These are phyloP conservation scores for Catharanthus roseus DNA, from an alignment of 257 asterid genomes.

Conservation along the genomic window DNA sequence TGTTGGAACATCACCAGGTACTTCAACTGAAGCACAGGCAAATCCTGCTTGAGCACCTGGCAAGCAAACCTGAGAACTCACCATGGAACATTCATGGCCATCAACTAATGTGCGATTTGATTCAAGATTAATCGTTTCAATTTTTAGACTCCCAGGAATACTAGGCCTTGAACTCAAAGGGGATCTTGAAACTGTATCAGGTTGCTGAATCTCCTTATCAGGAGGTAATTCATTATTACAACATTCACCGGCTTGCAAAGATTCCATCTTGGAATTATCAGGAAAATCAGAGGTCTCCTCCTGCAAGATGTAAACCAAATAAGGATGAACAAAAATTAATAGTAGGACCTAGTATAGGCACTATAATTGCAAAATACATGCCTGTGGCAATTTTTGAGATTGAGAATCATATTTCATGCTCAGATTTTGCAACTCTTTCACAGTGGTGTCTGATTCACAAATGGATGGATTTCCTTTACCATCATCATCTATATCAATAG, in stretches of 20 bases:
- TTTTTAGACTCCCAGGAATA: neutral
- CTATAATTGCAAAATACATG: conserved; percentile 14
- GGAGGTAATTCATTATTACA: neutral
- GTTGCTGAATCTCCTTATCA: conserved; percentile 3
- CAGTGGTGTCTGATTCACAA: neutral
- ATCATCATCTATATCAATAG: neutral
- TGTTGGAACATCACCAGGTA: neutral
- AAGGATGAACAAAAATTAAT: neutral
- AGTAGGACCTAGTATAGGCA: neutral
- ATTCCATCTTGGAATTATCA: conserved; percentile 2
- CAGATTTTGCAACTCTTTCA: conserved; percentile 7
- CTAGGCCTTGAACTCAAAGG: neutral
- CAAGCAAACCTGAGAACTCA: neutral
- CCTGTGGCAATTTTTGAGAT: conserved; percentile 15
- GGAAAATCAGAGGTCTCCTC: conserved; percentile 11
- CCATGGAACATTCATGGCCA: neutral
- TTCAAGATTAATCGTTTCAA: neutral
- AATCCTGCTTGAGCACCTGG: conserved; percentile 1
- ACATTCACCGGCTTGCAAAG: neutral
- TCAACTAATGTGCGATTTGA: neutral
- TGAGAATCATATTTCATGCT: conserved; percentile 8
- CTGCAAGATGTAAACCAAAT: conserved; percentile 4
- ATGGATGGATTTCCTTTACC: neutral
- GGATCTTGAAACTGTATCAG: neutral
- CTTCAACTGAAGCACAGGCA: conserved; percentile 5